Evolutionary conservation across 805 yeast species (phyloP).

Genomic region (Yarrowia sp.): DNA sequence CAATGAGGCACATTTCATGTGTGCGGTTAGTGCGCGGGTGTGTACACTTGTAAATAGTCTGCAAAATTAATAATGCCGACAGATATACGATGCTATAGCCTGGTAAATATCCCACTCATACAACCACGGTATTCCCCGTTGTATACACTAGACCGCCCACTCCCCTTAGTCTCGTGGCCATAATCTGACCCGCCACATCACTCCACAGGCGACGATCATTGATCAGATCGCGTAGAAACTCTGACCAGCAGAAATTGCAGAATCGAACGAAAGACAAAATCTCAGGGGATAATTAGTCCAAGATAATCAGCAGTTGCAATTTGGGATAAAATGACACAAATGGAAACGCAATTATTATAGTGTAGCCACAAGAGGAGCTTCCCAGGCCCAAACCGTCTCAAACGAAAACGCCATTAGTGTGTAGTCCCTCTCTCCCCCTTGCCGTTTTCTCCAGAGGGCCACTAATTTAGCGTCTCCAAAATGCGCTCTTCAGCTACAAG

Average conservation of each 20-base stretch:
- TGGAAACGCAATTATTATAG: too few species aligned
- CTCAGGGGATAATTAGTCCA: neutral
- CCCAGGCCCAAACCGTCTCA: neutral
- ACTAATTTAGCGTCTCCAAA: neutral
- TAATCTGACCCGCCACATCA: neutral
- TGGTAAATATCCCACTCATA: too few species aligned
- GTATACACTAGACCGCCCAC: too few species aligned
- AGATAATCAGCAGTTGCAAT: neutral
- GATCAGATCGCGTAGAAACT: conserved; percentile 8
- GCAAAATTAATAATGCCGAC: neutral
- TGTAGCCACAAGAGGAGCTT: neutral
- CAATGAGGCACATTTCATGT: conserved; percentile 12
- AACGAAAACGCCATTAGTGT: neutral
- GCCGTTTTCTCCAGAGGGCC: neutral
- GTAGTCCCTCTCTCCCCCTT: neutral
- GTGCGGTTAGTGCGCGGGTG: conserved; percentile 8
- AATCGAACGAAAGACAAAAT: neutral
- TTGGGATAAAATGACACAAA: too few species aligned
- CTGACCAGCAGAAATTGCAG: conserved; percentile 6
- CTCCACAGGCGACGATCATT: conserved; percentile 10
- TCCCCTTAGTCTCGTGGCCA: too few species aligned
- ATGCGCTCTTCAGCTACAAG: neutral
- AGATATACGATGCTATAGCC: neutral
- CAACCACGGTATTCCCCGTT: too few species aligned
- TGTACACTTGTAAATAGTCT: neutral